Conservation (phyloP, 305 asterid genomes). For the Ilex paraguariensis region DNA sequence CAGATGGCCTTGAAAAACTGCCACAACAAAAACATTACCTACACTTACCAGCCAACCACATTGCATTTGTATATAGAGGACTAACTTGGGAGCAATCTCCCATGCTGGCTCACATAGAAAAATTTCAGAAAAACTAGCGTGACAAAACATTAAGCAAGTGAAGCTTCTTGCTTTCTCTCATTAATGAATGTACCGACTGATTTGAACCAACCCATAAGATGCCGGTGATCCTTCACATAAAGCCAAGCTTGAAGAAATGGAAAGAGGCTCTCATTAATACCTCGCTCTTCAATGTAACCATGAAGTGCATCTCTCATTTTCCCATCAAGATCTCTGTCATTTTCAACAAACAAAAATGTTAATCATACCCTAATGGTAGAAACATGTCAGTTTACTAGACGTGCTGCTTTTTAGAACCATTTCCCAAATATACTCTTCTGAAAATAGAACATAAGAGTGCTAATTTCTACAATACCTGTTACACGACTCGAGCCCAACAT, state of each 20-base stretch:
- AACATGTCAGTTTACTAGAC: constrained; percentile 7
- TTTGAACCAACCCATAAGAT: constrained; percentile 70
- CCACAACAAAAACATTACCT: too few relatives aligned
- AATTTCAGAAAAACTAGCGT: too few relatives aligned
- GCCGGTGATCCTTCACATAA: constrained; percentile 88
- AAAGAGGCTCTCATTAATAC: constrained; percentile 69
- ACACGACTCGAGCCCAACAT: too few relatives aligned
- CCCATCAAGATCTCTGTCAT: constrained; percentile 55
- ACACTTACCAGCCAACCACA: too few relatives aligned
- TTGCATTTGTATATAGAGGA: too few relatives aligned
- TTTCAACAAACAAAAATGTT: background rate
- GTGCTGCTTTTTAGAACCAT: too few relatives aligned
- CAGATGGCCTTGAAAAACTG: too few relatives aligned
- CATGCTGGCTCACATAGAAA: too few relatives aligned
- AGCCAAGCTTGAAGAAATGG: constrained; percentile 95
- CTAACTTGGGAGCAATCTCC: too few relatives aligned
- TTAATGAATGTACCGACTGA: constrained; percentile 49
- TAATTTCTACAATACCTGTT: too few relatives aligned
- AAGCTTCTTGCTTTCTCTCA: constrained; percentile 28
- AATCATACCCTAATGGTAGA: background rate
- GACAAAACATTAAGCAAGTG: constrained; percentile 1
- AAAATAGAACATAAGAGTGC: too few relatives aligned
- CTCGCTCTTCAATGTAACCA: constrained; percentile 73
- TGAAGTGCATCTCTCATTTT: constrained; percentile 66
- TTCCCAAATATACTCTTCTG: too few relatives aligned